Evolutionary conservation across 1,284 basidiomycete genomes (phyloP), one percentile per base, ranked within the genome.

Genomic region (Earliella scabrosa): DNA sequence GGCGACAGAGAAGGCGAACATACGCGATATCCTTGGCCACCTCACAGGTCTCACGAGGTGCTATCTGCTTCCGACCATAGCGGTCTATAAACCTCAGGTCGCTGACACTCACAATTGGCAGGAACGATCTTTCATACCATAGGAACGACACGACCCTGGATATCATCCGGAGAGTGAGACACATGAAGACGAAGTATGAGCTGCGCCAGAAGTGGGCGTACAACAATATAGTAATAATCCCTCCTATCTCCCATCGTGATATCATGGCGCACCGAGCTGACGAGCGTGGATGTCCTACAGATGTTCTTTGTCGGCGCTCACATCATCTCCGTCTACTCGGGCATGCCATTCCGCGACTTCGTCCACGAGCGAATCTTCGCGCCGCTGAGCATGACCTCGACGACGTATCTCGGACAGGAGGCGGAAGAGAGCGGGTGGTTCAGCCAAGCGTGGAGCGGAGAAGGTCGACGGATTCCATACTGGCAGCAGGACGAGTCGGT

Each of bases 1-100:
- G 65, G 70, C 73, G 0, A 68, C 68, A 1, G 58, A 69, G 52
- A 72, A 68, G 35, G 68, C 70, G 0, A 70, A 66, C 46, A 35
- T 78, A 2, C 58, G 61, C 10, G 77, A 78, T 23, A 40, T 50
- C 7, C 13, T 50, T 2, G 41, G 34, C 0, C 46, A 49, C 27
- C 47, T 50, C 6, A 45, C 53, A n/a, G 53, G 53, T 5, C 6
- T 55, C 6, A 43, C 47, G 18, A 45, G 43, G 48, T 46, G 26
- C 4, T 36, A 16, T 2, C 13, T 26, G 6, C 14, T 10, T 21
- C 13, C 13, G 20, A 13, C 2, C 34, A 6, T 34, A n/a, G n/a
- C n/a, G n/a, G n/a, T n/a, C n/a, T n/a, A n/a, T 11, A n/a, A 31
- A 5, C n/a, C 8, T 13, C 8, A 35, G 6, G 32, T 18, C 9